Base-by-base conservation (phyloP, 495 filamentous ascomycete species). In the Penicillium nucicola region DNA sequence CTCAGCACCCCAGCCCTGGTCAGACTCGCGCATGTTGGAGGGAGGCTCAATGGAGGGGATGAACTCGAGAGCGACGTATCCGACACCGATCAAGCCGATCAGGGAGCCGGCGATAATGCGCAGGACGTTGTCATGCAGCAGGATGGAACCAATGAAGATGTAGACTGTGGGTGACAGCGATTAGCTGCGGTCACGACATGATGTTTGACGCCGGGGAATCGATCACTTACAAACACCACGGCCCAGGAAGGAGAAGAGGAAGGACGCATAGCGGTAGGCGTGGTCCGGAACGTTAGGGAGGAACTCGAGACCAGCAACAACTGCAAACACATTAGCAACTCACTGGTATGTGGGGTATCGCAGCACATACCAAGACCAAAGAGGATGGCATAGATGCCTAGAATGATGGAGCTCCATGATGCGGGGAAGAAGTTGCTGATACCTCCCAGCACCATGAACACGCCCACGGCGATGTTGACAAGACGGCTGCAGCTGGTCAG, bases 1-100 rank as follows among this genome's bases (percentile, higher is more conserved):
- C 77, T 96, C 91, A 41, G 89, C 88, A 50, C 91, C 91, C 91
- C 91, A 96, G 57, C 90, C 84, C 48, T 82, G 85, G 71, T 93
- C 90, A 49, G 79, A 77, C 69, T 95, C 91, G 68, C 93, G 84
- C 95, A 99, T 99, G 75, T 96, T 99, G 59, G 90, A 85, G 15
- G 95, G 95, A 17, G 95, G 92, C 77, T 99, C 93, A 64, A 99
- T 96, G 33, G 85, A 91, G 0, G 95, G 93, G 48, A 97, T 85
- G 71, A 90, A 99, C 74, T 97, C 92, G 56, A 97, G 81, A 15
- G 80, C 88, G 42, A 83, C 73, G 70, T 97, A 98, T 32, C 67
- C 85, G 34, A 95, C 59, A 45, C 92, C 92, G 49, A 88, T 78
- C 40, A 92, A 52, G 33, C 83, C 90, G 50, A 97, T 74, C 58